Evolutionary conservation across 2,329 filamentous ascomycete genomes (phyloP).

Genomic region (Dothistroma pini): DNA sequence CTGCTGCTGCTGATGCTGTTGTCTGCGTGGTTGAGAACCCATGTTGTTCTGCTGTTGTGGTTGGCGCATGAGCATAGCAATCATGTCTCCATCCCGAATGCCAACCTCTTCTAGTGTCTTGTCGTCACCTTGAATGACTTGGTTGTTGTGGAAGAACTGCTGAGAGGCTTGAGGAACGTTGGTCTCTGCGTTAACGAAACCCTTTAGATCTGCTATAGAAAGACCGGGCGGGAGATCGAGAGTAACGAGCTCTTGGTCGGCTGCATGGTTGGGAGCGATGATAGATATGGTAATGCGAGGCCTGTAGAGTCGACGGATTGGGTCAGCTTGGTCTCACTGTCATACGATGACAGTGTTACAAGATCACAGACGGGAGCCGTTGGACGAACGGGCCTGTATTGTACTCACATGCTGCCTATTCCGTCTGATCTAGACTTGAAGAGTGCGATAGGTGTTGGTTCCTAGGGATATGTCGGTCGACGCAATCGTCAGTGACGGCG

Average conservation of each 20-base stretch:
- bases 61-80: slow-evolving; percentile 70
- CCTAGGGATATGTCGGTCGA: slow-evolving; percentile 22
- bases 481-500: slow-evolving; percentile 12
- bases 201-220: slow-evolving; percentile 80
- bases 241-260: slow-evolving; percentile 71
- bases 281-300: slow-evolving; percentile 79
- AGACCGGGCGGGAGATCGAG: slow-evolving; percentile 80
- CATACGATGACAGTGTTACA: slow-evolving; percentile 20
- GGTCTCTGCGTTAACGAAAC: slow-evolving; percentile 81
- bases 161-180: slow-evolving; percentile 68
- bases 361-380: slow-evolving; percentile 8
- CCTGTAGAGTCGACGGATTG: slow-evolving; percentile 50
- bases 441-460: slow-evolving; percentile 14
- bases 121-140: slow-evolving; percentile 69
- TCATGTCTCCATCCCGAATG: slow-evolving; percentile 85
- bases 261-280: slow-evolving; percentile 64
- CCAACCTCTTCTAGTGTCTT: slow-evolving; percentile 79
- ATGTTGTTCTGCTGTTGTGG: slow-evolving; percentile 47
- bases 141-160: slow-evolving; percentile 86
- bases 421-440: neutral
- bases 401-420: slow-evolving; percentile 29
- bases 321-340: slow-evolving; percentile 30
- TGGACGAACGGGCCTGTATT: slow-evolving; percentile 2
- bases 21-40: slow-evolving; percentile 35
- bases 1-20: slow-evolving; percentile 35